A percentile compares a stretch with the other conserved stretches of the same genome.
Evolutionary conservation across 2,329 filamentous ascomycete species (phyloP).

Genomic region (Ophiocordyceps sinensis): DNA sequence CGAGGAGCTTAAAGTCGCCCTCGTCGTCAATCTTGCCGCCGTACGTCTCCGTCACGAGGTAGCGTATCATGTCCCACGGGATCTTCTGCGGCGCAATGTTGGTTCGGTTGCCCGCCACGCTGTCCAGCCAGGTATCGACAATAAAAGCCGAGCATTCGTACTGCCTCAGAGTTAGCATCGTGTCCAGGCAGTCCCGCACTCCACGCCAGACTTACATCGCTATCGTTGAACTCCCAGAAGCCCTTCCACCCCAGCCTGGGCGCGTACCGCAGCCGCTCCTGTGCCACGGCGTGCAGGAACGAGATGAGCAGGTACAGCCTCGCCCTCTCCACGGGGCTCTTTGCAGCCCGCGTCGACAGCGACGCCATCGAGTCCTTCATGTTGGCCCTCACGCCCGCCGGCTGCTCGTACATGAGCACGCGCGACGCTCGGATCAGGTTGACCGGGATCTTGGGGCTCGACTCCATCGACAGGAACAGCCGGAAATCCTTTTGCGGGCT

Average conservation of each 20-base stretch:
- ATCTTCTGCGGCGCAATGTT: slow-evolving; percentile 91
- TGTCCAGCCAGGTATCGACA: slow-evolving; percentile 87
- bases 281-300: slow-evolving; percentile 90
- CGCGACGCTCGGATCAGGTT: slow-evolving; percentile 86
- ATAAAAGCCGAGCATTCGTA: slow-evolving; percentile 97
- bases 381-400: slow-evolving; percentile 88
- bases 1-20: slow-evolving; percentile 63
- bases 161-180: slow-evolving; percentile 23
- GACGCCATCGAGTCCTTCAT: slow-evolving; percentile 96
- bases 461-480: slow-evolving; percentile 95
- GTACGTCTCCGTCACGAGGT: slow-evolving; percentile 84
- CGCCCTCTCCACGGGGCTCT: slow-evolving; percentile 79
- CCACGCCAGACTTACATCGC: slow-evolving; percentile 56
- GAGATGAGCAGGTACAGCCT: slow-evolving; percentile 82
- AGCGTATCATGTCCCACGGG: slow-evolving; percentile 91
- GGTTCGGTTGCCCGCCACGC: slow-evolving; percentile 66
- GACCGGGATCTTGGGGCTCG: slow-evolving; percentile 90
- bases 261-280: slow-evolving; percentile 87
- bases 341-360: slow-evolving; percentile 58
- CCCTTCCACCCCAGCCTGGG: slow-evolving; percentile 93
- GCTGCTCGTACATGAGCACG: slow-evolving; percentile 95
- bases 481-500: slow-evolving; percentile 90
- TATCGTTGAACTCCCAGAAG: slow-evolving; percentile 99
- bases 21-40: slow-evolving; percentile 95
- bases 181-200: background rate